Evolutionary conservation across 345 rosid genomes (phyloP).

Genomic region (Angophora floribunda): DNA sequence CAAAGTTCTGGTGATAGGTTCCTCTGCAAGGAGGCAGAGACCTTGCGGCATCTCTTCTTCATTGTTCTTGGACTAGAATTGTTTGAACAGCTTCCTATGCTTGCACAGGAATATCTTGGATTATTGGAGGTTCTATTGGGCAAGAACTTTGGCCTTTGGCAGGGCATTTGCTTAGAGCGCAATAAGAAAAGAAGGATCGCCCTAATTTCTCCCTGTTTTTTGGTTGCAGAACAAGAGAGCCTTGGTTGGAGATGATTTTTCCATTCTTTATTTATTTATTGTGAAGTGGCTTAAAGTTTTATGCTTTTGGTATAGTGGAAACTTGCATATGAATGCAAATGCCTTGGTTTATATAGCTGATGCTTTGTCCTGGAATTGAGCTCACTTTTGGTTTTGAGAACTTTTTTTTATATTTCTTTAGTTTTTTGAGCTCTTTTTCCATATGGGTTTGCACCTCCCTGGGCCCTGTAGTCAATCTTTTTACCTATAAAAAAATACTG

Average conservation of each 20-base stretch:
- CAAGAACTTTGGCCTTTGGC: background rate
- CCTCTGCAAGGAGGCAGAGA: background rate
- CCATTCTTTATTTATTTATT: background rate
- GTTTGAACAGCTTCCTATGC: background rate
- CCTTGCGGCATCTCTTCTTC: background rate
- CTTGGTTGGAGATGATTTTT: background rate
- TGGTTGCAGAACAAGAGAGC: background rate
- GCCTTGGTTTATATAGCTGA: background rate
- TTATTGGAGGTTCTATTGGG: background rate
- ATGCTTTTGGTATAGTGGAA: background rate
- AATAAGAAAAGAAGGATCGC: background rate
- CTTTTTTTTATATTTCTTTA: background rate
- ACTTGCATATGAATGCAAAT: background rate
- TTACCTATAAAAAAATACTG: background rate
- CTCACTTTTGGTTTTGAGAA: background rate
- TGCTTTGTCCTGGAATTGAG: background rate
- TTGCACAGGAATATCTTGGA: background rate
- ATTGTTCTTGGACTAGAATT: background rate
- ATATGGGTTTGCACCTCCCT: background rate
- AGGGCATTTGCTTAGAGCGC: background rate
- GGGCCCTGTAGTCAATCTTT: background rate
- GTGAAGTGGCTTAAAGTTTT: background rate
- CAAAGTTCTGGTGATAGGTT: background rate
- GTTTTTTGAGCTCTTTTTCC: background rate
- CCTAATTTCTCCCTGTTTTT: background rate